phyloP scores from a whole-genome alignment of 768 basidiomycete genomes.

The Boletellus emodensis region DNA sequence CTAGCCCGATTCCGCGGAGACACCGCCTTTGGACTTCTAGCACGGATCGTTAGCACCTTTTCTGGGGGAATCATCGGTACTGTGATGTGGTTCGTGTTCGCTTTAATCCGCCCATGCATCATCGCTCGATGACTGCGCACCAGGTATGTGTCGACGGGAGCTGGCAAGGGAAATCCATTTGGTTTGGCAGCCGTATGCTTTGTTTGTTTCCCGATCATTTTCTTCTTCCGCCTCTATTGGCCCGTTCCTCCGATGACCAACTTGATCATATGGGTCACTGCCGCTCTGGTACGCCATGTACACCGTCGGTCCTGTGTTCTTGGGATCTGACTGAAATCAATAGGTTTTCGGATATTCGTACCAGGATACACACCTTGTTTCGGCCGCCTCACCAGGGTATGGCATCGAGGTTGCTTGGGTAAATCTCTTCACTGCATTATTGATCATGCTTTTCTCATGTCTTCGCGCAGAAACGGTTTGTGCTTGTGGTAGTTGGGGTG shows the following conservation, averaged over 20 bases:
- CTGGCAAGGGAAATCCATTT: conserved; percentile 56
- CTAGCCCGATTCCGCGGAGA: conserved; percentile 71
- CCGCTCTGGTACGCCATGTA: conserved; percentile 46
- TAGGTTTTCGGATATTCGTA: conserved; percentile 76
- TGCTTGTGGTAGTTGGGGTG: conserved; percentile 69
- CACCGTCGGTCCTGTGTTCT: neutral
- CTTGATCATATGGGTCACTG: conserved; percentile 63
- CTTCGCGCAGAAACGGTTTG: conserved; percentile 51
- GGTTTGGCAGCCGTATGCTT: conserved; percentile 66
- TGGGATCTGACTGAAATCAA: neutral
- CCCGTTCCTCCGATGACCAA: conserved; percentile 71
- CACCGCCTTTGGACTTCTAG: conserved; percentile 61
- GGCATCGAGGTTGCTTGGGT: conserved; percentile 76
- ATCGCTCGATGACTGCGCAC: neutral
- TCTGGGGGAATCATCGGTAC: conserved; percentile 60
- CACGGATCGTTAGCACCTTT: conserved; percentile 62
- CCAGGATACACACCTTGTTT: conserved; percentile 48
- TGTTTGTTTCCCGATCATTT: conserved; percentile 69
- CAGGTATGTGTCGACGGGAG: conserved; percentile 71
- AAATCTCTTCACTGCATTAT: conserved; percentile 7
- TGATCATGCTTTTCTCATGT: neutral
- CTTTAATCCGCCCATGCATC: neutral
- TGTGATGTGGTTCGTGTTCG: conserved; percentile 54
- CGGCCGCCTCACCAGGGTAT: conserved; percentile 50
- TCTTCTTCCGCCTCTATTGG: conserved; percentile 69